phyloP scores from a whole-genome alignment of 2,329 filamentous ascomycete genomes.

The Aspergillus sojae region DNA sequence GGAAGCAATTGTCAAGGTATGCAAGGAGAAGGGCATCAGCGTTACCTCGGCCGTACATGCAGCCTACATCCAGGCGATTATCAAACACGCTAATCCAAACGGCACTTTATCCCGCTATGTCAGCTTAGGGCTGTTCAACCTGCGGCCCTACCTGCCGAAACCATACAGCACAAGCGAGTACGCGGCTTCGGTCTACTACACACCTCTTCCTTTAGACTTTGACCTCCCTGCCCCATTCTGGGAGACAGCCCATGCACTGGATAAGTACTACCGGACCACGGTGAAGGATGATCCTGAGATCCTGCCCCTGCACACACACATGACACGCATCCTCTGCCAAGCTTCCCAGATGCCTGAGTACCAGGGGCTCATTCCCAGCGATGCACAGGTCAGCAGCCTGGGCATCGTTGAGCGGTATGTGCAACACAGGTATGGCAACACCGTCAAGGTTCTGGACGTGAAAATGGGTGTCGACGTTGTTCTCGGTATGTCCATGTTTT shows the following conservation, averaged over 20 bases:
- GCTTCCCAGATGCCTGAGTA: too few species aligned
- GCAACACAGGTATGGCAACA: constrained; percentile 5
- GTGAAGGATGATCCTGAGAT: not conserved
- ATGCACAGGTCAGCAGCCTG: constrained; percentile 14
- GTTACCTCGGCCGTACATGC: not conserved
- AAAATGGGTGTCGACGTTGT: constrained; percentile 9
- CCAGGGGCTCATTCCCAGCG: not conserved
- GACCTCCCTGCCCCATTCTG: not conserved
- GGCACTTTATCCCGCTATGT: not conserved
- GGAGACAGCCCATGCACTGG: not conserved
- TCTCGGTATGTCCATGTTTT: constrained; percentile 4
- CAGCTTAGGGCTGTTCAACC: not conserved
- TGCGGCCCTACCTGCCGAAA: not conserved
- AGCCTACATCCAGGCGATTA: not conserved
- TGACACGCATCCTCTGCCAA: too few species aligned
- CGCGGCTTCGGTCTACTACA: not conserved
- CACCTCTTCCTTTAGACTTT: not conserved
- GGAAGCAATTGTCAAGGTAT: not conserved
- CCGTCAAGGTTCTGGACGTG: constrained; percentile 6
- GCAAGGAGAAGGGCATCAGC: not conserved
- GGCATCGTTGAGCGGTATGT: constrained; percentile 14
- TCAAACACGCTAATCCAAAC: constrained; percentile 9
- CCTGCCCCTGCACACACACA: not conserved
- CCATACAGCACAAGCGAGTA: not conserved
- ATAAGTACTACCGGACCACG: not conserved